Evolutionary conservation across 129 eudicot species (phyloP).

Genomic region (Chrysanthemum seticuspe): DNA sequence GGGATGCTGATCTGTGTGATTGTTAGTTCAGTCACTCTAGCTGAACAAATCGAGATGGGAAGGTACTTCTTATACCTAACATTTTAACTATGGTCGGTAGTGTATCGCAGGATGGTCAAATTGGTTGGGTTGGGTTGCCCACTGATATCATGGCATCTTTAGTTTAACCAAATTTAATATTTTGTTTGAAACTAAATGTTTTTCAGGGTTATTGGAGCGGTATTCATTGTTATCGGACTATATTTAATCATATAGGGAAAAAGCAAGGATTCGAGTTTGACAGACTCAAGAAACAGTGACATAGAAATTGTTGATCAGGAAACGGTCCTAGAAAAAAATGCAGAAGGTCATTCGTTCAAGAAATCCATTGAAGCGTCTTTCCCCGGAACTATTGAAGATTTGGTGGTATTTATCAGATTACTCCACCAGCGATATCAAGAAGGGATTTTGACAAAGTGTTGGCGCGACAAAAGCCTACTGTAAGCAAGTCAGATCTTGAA

Average conservation of each 20-base stretch:
- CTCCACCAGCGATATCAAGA: no score
- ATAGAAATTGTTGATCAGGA: slow-evolving; percentile 7
- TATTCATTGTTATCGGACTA: background rate
- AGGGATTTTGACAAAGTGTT: no score
- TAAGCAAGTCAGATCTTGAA: no score
- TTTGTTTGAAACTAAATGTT: background rate
- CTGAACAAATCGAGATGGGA: slow-evolving; percentile 42
- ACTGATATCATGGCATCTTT: background rate
- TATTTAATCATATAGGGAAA: slow-evolving; percentile 49
- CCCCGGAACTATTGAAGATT: no score
- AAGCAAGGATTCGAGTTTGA: slow-evolving; percentile 36
- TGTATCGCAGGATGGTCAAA: no score
- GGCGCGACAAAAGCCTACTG: no score
- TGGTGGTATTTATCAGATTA: no score
- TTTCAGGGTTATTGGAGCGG: slow-evolving; percentile 35
- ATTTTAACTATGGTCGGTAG: no score
- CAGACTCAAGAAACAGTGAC: slow-evolving; percentile 10
- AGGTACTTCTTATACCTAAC: slow-evolving; percentile 26
- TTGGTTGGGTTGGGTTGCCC: background rate
- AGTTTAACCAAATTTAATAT: no score
- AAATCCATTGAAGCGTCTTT: no score
- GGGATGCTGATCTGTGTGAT: slow-evolving; percentile 52
- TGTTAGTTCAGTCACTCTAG: slow-evolving; percentile 39
- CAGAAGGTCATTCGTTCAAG: no score
- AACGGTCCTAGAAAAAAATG: background rate